Evolutionary conservation across 2,329 filamentous ascomycete species (phyloP).

Genomic region (Diaporthe aspalathi): DNA sequence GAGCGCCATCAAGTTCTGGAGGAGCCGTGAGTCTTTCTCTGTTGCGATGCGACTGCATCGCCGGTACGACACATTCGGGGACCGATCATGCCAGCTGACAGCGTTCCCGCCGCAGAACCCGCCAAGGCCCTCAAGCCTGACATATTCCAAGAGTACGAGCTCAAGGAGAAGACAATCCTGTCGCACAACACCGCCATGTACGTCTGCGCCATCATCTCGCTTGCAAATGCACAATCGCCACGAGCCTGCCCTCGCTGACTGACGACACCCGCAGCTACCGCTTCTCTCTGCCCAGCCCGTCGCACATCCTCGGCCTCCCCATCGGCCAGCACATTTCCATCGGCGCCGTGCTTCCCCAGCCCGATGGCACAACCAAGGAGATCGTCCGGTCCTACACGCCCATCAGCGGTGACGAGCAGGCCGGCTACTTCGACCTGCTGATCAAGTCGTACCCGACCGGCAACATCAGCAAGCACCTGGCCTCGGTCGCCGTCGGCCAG

Average conservation of each 20-base stretch:
- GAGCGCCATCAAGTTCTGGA: conserved; percentile 77
- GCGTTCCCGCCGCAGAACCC: conserved; percentile 64
- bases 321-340: conserved; percentile 99
- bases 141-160: conserved; percentile 89
- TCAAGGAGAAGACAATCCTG: conserved; percentile 93
- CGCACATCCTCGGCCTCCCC: conserved; percentile 89
- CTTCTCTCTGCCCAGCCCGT: conserved; percentile 83
- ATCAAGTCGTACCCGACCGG: conserved; percentile 98
- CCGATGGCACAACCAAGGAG: conserved; percentile 80
- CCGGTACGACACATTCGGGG: neutral
- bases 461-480: conserved; percentile 96
- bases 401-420: conserved; percentile 88
- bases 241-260: neutral
- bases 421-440: conserved; percentile 93
- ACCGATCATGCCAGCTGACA: conserved; percentile 18
- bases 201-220: conserved; percentile 46
- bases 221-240: neutral
- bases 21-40: conserved; percentile 68
- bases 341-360: conserved; percentile 76
- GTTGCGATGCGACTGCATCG: neutral
- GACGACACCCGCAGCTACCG: conserved; percentile 74
- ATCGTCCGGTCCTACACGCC: conserved; percentile 93
- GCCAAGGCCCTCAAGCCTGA: conserved; percentile 88
- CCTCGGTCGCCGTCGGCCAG: conserved; percentile 83
- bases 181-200: conserved; percentile 99